These are phyloP conservation scores for Leucogyrophana mollusca DNA, from an alignment of 768 basidiomycete genomes.

Conservation along the genomic window DNA sequence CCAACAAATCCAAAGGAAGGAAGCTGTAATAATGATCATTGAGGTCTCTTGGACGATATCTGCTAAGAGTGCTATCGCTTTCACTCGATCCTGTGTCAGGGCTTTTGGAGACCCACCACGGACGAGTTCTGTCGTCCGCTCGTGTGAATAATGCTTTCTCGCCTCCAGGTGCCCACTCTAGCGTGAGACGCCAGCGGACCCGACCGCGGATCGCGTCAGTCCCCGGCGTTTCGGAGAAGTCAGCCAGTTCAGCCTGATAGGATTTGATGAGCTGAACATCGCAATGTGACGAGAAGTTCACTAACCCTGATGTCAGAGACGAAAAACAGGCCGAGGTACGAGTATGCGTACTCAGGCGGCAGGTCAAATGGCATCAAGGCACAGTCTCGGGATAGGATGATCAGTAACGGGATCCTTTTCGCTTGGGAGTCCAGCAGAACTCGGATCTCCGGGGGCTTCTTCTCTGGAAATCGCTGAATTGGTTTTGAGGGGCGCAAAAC, in stretches of 20 bases:
- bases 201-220: slow-evolving; percentile 21
- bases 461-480: slow-evolving; percentile 14
- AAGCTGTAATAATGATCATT: slow-evolving; percentile 24
- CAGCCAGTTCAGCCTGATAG: slow-evolving; percentile 13
- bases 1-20: slow-evolving; percentile 29
- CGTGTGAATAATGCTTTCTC: slow-evolving; percentile 34
- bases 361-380: slow-evolving; percentile 24
- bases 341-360: slow-evolving; percentile 37
- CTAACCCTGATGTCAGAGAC: slow-evolving; percentile 40
- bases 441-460: slow-evolving; percentile 42
- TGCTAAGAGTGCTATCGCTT: slow-evolving; percentile 16
- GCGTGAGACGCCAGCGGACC: slow-evolving; percentile 45
- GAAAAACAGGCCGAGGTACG: slow-evolving; percentile 47
- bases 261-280: slow-evolving; percentile 6
- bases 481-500: not conserved
- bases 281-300: slow-evolving; percentile 1
- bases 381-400: slow-evolving; percentile 37
- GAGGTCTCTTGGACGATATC: slow-evolving; percentile 19
- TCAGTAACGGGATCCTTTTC: slow-evolving; percentile 36
- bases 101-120: slow-evolving; percentile 23
- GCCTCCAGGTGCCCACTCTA: slow-evolving; percentile 50
- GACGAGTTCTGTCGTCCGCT: slow-evolving; percentile 8
- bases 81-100: not conserved
- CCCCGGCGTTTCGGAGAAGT: not conserved
- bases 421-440: slow-evolving; percentile 41